Evolutionary conservation across 306 rosid species (phyloP), one percentile per base, ranked within the genome.

Genomic region (Lupinus albus): DNA sequence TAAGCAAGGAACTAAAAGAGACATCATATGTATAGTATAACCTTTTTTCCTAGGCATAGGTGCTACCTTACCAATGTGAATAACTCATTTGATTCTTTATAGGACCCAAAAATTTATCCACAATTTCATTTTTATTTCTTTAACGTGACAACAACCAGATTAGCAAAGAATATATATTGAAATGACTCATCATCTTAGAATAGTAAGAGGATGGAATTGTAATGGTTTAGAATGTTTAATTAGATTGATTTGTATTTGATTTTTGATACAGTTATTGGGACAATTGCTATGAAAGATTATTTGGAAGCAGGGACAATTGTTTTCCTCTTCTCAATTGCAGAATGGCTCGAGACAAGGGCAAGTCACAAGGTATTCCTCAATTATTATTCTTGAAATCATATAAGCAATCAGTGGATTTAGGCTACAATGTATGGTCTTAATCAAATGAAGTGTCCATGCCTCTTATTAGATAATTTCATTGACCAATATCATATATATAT

Each of bases 271-370:
- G 99, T 88, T 72, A 70, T 84, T 17, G 97, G 96, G 36, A 86
- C 99, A 14, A 70, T 90, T 39, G 85, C 82, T 52, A 60, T 90
- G 91, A 3, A 48, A 0, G 97, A 94, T 71, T 94, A 86, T 77
- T 25, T 82, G 76, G 99, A 94, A 79, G 99, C 99, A 1, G 99
- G 88, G 8, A 82, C 96, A 13, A 90, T 94, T 14, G 97, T 94
- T 67, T 94, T 94, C 67, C 87, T 94, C 55, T 94, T 87, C 87
- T 83, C 86, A 50, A 74, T 88, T 79, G 95, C 99, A 2, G 95
- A 94, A 56, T 94, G 99, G 99, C 83, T 94, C 0, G 91, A 88
- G 72, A 75, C 97, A 49, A 83, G 88, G 68, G 99, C 99, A 64
- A 72, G 95, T 74, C 83, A 85, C 84, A 90, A 81, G 96, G 99